Evolutionary conservation across 2,329 filamentous ascomycete genomes (phyloP), one percentile per base, ranked within the genome.

Genomic region (Colletotrichum neosansevieriae): DNA sequence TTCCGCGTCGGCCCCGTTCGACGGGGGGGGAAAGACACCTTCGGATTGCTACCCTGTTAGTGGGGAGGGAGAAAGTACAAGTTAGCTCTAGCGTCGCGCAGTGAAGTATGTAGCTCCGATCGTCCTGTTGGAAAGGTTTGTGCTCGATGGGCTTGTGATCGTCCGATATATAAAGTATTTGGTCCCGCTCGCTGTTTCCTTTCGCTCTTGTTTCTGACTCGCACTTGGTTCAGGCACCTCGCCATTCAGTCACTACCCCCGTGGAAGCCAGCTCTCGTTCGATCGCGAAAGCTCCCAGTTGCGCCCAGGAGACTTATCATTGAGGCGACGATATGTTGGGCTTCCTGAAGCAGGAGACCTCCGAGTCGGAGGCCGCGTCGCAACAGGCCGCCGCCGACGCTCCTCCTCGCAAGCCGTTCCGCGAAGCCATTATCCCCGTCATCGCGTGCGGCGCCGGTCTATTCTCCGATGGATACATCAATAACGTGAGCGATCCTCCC

Each of bases 391-490:
- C 32, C 21, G 34, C 45, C n/a, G 34, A 58, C 13, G 44, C 19
- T 19, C n/a, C 56, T 9, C 62, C 66, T 12, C 54, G 40, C 29
- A 59, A 62, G 29, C 63, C 57, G 32, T 69, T 69, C 44, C 63
- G 63, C 3, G 17, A 60, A 36, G 68, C 68, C 21, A 68, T 70
- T 12, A 21, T 87, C 85, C 93, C 94, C 13, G 92, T 94, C 1
- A 91, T 97, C 73, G 94, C 94, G 49, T 97, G 94, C 75, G 94
- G 94, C 71, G 92, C 94, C 58, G 94, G 94, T 74, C 85, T 97
- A 2, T 97, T 97, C 80, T 94, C 91, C 24, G 94, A 97, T 78
- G 94, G 94, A 15, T 97, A 97, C 78, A 88, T 97, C 76, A 97
- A 97, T 80, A 94, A 93, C 75, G 92, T 94, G 81, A 74, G 81